Evolutionary conservation across 441 rosid species (phyloP).

Genomic region (Populus hybrid): DNA sequence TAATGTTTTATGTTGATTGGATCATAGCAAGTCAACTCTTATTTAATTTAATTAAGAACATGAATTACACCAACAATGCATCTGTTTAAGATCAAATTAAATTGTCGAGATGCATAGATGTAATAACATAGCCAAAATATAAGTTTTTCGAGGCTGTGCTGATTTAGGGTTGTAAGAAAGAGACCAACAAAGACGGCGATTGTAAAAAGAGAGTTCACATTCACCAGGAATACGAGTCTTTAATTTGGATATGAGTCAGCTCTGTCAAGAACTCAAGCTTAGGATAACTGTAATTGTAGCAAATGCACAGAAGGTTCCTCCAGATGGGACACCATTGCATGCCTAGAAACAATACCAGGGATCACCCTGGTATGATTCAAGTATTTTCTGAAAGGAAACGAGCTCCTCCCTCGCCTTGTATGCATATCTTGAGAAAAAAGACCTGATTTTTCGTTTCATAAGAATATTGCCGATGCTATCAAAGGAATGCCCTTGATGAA

Average conservation of each 20-base stretch:
- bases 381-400: conserved; percentile 86
- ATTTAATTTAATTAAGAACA: too few relatives aligned
- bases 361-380: conserved; percentile 97
- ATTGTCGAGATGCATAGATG: too few relatives aligned
- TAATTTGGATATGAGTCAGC: conserved; percentile 33
- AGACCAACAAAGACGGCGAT: conserved; percentile 92
- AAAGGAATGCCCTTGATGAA: conserved; percentile 48
- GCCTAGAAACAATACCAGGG: conserved; percentile 91
- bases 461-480: conserved; percentile 78
- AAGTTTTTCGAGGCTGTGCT: too few relatives aligned
- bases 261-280: conserved; percentile 60
- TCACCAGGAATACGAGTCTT: conserved; percentile 47
- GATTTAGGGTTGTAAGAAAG: too few relatives aligned
- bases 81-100: too few relatives aligned
- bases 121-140: too few relatives aligned
- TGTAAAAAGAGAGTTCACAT: conserved; percentile 92
- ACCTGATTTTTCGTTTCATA: conserved; percentile 79
- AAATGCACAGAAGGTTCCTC: conserved; percentile 69
- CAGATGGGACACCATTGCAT: conserved; percentile 87
- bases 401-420: conserved; percentile 73
- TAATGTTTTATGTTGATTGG: rapidly evolving
- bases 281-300: conserved; percentile 82
- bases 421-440: conserved; percentile 94
- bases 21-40: rapidly evolving
- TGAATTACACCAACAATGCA: rapidly evolving